These are phyloP conservation scores for Fraxinus nigra DNA, from an alignment of 305 asterid genomes.

Conservation along the genomic window DNA sequence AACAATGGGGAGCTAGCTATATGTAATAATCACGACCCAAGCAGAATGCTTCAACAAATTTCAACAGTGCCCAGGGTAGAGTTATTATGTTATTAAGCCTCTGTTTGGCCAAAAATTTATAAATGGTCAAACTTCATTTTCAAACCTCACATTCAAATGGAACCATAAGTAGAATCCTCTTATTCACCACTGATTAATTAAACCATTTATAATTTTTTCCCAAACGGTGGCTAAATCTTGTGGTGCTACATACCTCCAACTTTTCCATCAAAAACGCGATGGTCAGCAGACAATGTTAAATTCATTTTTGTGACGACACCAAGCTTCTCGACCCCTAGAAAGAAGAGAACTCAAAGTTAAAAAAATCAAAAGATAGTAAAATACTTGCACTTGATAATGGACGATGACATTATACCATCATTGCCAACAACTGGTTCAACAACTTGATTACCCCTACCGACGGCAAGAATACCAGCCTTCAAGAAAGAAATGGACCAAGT, in stretches of 20 bases:
- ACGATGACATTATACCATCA: slow-evolving; percentile 55
- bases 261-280: slow-evolving; percentile 91
- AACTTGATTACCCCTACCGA: slow-evolving; percentile 92
- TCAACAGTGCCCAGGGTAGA: not conserved
- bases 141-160: not conserved
- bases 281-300: slow-evolving; percentile 87
- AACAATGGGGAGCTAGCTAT: not conserved
- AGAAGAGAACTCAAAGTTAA: slow-evolving; percentile 25
- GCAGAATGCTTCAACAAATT: not conserved
- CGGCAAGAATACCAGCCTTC: slow-evolving; percentile 98
- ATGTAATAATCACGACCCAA: not conserved
- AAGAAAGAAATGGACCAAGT: slow-evolving; percentile 26
- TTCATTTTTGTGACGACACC: slow-evolving; percentile 79
- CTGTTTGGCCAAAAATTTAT: not conserved
- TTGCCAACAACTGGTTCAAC: slow-evolving; percentile 77
- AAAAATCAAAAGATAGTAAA: slow-evolving; percentile 1
- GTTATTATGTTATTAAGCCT: not conserved
- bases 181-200: not conserved
- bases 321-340: slow-evolving; percentile 77
- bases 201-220: not conserved
- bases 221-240: not conserved
- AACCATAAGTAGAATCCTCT: not conserved
- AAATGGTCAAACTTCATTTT: not conserved
- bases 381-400: slow-evolving; percentile 16
- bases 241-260: slow-evolving; percentile 67